Base-by-base conservation (phyloP, 73 alveolate species). In the Paramecium bursaria region DNA sequence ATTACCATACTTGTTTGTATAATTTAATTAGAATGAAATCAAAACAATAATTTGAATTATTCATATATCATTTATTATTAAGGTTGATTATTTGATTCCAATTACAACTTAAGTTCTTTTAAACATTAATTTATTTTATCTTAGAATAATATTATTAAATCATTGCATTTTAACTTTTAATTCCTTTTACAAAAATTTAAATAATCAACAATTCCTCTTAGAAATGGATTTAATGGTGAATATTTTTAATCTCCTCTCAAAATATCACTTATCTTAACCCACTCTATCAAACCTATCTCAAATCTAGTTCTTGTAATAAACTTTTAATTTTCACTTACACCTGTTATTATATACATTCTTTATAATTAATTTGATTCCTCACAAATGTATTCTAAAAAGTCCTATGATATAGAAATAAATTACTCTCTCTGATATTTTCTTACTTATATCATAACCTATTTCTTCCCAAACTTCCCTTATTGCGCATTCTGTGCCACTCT, bases 391-490 rank as follows among this genome's bases (percentile, higher is more conserved):
- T 87, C 85, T 11, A 39, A 27, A 19, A 48, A 48, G 31, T 51
- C 77, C 73, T 60, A 74, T 52, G 21, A 17, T 4, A 25, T 15
- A 13, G 35, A 57, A 42, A 13, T n/a, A 25, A 11, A 74, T 30
- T n/a, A 55, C 87, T 46, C 73, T 44, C 1, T 48, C 86, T 29
- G 39, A 39, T 31, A 88, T 39, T 35, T 75, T 49, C 10, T 85
- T 75, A 1, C 82, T 48, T 35, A 74, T 50, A 54, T 87, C 76
- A 61, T 75, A 39, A 13, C 93, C 93, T 5, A 90, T 77, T 27
- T 90, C 95, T 87, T 90, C 95, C 67, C 61, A 74, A 0, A 87
- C 93, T 73, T 90, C 95, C 50, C 95, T 76, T 42, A 60, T 85
- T 23, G 95, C 95, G n/a, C 95, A 90, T 23, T 60, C 93, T 15